Percentiles rank a stretch among this genome's conserved stretches.
These are phyloP conservation scores for Cylindrotheca fusiformis DNA, from an alignment of 108 stramenopile genomes.

Conservation along the genomic window DNA sequence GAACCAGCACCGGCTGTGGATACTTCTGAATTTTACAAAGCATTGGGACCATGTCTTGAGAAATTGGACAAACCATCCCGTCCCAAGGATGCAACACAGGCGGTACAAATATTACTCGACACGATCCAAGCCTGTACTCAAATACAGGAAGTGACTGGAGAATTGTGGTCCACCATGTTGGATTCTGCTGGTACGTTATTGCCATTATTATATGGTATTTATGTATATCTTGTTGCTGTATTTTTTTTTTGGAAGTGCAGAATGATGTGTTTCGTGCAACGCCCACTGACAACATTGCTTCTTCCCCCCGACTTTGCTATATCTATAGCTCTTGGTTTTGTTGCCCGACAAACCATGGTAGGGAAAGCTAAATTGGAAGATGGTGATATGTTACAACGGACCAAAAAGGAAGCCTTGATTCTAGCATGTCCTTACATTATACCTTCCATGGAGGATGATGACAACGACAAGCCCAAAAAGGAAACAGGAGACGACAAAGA, in stretches of 20 bases:
- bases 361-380: slow-evolving; percentile 16
- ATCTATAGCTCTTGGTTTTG: slow-evolving; percentile 7
- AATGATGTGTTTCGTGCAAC: no score
- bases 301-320: neutral
- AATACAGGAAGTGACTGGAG: slow-evolving; percentile 12
- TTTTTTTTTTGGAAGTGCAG: no score
- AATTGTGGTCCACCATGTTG: slow-evolving; percentile 29
- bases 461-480: neutral
- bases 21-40: slow-evolving; percentile 8
- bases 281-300: neutral
- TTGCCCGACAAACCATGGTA: slow-evolving; percentile 15
- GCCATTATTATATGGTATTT: no score
- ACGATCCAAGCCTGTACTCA: slow-evolving; percentile 14
- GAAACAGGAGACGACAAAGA: neutral
- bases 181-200: slow-evolving; percentile 14
- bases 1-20: slow-evolving; percentile 11
- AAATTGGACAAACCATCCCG: slow-evolving; percentile 7
- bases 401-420: slow-evolving; percentile 11
- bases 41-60: slow-evolving; percentile 5
- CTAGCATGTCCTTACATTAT: slow-evolving; percentile 26
- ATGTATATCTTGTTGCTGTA: no score
- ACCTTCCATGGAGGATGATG: neutral
- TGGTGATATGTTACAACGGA: slow-evolving; percentile 17
- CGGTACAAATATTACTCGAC: slow-evolving; percentile 14
- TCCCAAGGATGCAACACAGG: slow-evolving; percentile 23